Evolutionary conservation across 2,329 filamentous ascomycete genomes (phyloP).

Genomic region (Fusarium mexicanum): DNA sequence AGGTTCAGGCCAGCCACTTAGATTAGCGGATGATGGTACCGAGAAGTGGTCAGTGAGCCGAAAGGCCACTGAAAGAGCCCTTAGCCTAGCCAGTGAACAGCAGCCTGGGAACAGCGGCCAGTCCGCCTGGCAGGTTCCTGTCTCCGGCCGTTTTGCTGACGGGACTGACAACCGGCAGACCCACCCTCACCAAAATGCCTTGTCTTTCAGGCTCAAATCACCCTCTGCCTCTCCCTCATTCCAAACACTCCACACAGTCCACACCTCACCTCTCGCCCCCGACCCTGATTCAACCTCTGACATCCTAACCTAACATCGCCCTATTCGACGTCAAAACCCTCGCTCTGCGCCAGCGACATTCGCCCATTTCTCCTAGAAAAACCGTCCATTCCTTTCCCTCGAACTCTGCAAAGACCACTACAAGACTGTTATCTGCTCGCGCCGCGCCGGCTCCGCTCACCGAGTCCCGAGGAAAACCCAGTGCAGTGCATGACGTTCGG

Average conservation of each 20-base stretch:
- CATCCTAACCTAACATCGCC: constrained; percentile 40
- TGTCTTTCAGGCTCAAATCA: constrained; percentile 47
- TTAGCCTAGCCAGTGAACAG: constrained; percentile 8
- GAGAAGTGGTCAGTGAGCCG: constrained; percentile 28
- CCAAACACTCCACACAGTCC: constrained; percentile 41
- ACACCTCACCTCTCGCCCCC: constrained; percentile 43
- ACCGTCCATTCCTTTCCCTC: constrained; percentile 22
- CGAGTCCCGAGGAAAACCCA: constrained; percentile 40
- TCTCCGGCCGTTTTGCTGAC: constrained; percentile 16
- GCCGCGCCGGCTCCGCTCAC: constrained; percentile 26
- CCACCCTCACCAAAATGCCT: constrained; percentile 40
- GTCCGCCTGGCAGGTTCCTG: constrained; percentile 24
- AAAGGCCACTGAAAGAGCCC: constrained; percentile 8
- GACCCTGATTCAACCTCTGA: constrained; percentile 43
- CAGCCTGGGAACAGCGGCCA: constrained; percentile 10
- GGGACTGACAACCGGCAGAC: constrained; percentile 1
- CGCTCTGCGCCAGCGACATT: constrained; percentile 39
- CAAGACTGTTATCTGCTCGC: constrained; percentile 24
- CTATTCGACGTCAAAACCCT: constrained; percentile 38
- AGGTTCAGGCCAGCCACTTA: constrained; percentile 27
- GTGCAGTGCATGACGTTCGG: constrained; percentile 46
- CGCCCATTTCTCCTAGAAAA: constrained; percentile 30
- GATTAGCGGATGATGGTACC: constrained; percentile 26
- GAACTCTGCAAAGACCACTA: background rate
- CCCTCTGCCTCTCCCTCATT: constrained; percentile 41